Conservation (phyloP, 495 filamentous ascomycete genomes). For the Apodospora peruviana region DNA sequence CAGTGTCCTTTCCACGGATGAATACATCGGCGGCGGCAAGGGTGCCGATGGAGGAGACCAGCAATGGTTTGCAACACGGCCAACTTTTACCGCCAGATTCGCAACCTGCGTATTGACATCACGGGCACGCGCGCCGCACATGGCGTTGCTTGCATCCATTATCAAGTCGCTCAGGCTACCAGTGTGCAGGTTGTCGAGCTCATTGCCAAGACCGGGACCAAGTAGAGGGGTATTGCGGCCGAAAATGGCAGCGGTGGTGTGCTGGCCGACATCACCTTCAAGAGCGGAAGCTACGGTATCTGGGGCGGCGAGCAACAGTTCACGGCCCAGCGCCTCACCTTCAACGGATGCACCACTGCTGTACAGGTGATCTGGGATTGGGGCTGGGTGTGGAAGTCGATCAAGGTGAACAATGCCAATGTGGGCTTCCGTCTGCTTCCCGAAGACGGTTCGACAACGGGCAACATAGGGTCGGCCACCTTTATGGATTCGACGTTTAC, state of each 20-base stretch:
- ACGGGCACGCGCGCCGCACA: slow-evolving; percentile 45
- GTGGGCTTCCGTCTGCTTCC: not conserved
- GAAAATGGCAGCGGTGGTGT: slow-evolving; percentile 86
- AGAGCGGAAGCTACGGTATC: slow-evolving; percentile 72
- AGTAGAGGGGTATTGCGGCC: slow-evolving; percentile 69
- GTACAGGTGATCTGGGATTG: slow-evolving; percentile 89
- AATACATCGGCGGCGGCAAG: slow-evolving; percentile 57
- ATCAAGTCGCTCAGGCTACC: slow-evolving; percentile 89
- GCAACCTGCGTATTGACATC: slow-evolving; percentile 84
- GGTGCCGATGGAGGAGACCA: not conserved
- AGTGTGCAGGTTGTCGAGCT: slow-evolving; percentile 80
- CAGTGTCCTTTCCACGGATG: slow-evolving; percentile 79
- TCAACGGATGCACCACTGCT: slow-evolving; percentile 76
- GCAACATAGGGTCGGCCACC: not conserved
- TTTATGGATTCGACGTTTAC: slow-evolving; percentile 53
- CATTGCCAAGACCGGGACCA: not conserved
- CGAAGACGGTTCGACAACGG: not conserved
- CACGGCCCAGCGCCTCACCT: slow-evolving; percentile 75
- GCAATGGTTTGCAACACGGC: slow-evolving; percentile 65
- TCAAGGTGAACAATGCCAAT: slow-evolving; percentile 22
- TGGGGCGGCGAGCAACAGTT: slow-evolving; percentile 83
- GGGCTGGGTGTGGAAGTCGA: slow-evolving; percentile 43
- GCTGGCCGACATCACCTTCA: slow-evolving; percentile 76
- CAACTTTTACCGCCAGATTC: slow-evolving; percentile 91
- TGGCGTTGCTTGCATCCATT: slow-evolving; percentile 75